Base-by-base conservation (phyloP, 2,329 filamentous ascomycete species). In the Apiospora marii region DNA sequence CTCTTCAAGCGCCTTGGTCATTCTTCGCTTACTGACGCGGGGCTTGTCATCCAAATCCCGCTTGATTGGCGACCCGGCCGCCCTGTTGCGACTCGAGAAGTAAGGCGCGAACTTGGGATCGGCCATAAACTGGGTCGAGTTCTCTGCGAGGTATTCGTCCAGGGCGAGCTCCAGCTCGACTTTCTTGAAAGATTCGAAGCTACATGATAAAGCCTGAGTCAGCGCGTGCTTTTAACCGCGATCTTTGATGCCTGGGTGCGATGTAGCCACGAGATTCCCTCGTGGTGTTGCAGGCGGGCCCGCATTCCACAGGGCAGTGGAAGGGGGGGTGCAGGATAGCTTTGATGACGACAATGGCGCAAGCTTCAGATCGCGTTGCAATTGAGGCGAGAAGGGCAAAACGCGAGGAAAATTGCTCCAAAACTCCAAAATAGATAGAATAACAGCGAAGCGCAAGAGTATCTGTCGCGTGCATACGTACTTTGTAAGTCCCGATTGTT, bases 111-210 rank as follows among this genome's bases (percentile, higher is more conserved):
- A 89, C 71, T 85, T 86, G 71, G 91, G 84, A 76, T 95, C 90
- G 73, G 86, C 85, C 70, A 88, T 86, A 80, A 93, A 92, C 74
- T 87, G 87, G 75, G 89, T 85, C 77, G 89, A 87, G 84, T 98
- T 93, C 74, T 89, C 87, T 76, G 90, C 87, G 67, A 97, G 89
- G 83, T 91, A 92, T 67, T 92, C 88, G 78, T 97, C 93, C 75
- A 97, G 89, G 64, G 89, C 89, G 73, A 88, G 82, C 80, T 96
- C 94, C 73, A 98, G 89, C 68, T 98, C 94, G 75, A 87, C 86
- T 84, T 98, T 98, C 82, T 92, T 93, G 75, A 92, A 85, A 72
- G 87, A 86, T 76, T 94, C 91, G 79, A 89, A 91, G 79, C 93
- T 95, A 79, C 75, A 71, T 72, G 53, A 71, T 67, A 73, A 73